These are phyloP conservation scores for Globisporangium middletonii DNA, from an alignment of 352 stramenopile species.

Conservation along the genomic window DNA sequence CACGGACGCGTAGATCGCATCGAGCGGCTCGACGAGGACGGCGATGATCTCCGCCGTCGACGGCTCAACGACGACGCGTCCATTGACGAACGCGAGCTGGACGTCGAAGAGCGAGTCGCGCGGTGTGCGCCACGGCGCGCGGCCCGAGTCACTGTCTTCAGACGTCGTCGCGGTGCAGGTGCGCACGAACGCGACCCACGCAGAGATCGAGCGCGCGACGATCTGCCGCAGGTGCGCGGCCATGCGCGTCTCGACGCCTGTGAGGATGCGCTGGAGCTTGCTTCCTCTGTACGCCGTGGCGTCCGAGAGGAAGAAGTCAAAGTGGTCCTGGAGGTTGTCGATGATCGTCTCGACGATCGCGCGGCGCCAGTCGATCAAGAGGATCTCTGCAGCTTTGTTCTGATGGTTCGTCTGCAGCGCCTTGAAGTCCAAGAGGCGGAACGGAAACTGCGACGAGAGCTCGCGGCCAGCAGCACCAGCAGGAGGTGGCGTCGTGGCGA, in stretches of 20 bases:
- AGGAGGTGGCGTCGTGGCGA: conserved; percentile 1
- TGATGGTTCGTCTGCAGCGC: conserved; percentile 66
- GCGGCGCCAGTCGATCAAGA: conserved; percentile 85
- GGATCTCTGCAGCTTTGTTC: conserved; percentile 69
- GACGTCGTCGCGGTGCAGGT: conserved; percentile 8
- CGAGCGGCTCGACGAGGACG: conserved; percentile 73
- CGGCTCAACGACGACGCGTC: conserved; percentile 52
- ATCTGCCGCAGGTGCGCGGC: conserved; percentile 73
- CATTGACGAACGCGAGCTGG: conserved; percentile 46
- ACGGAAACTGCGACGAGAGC: conserved; percentile 64
- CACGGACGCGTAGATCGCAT: conserved; percentile 67
- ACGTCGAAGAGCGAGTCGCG: conserved; percentile 82
- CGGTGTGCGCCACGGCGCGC: conserved; percentile 38
- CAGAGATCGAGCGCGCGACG: conserved; percentile 42
- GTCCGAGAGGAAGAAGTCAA: conserved; percentile 91
- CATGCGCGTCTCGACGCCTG: conserved; percentile 83
- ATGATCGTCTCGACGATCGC: conserved; percentile 91
- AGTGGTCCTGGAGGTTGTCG: conserved; percentile 92
- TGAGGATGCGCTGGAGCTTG: conserved; percentile 74
- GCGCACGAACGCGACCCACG: conserved; percentile 61
- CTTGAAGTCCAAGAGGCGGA: conserved; percentile 82
- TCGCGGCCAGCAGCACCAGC: conserved; percentile 15
- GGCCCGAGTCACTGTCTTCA: background rate
- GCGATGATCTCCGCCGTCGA: conserved; percentile 63
- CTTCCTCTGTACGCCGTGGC: conserved; percentile 38